Base-by-base conservation (phyloP, 139 green algal genomes). In the Asterochloris erici region DNA sequence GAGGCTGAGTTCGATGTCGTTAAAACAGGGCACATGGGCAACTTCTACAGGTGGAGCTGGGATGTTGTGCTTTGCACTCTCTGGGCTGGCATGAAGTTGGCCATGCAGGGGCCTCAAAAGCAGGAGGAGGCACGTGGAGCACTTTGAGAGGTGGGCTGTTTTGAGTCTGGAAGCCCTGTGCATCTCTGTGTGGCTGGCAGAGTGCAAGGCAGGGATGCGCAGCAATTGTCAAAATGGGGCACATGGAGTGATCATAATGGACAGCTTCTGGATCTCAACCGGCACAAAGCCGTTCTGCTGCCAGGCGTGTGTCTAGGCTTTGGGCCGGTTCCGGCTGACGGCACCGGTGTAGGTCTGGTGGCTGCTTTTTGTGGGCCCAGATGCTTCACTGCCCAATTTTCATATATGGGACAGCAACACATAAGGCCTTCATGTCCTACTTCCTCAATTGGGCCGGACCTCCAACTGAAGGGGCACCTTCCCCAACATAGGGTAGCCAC, bases 21-120 rank as follows among this genome's bases (percentile, higher is more conserved):
- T 81, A 95, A 93, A 82, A 77, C 87, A 24, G 94, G 94, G 0
- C 92, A 98, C 87, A 94, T 98, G 91, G 92, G 92, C 78, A 92
- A 97, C 84, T 98, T 98, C 71, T 98, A 97, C 86, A 85, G 78
- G 83, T 82, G 54, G 16, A 14, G 12, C 17, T 38, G 12, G 27
- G 0, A 12, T 38, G 21, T 10, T 21, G 24, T 17, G 14, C 28
- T 79, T 38, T 24, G 11, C 24, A 63, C 15, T 26, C 26, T 68
- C 21, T 11, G 64, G 26, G 11, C 19, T 73, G 24, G 23, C 12
- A 11, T 23, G 70, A 26, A 23, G 0, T 27, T n/a, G 10, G 24
- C 47, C 19, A 12, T 62, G 10, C 63, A 10, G 23, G 24, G 54
- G 68, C 0, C 26, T 38, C 12, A 6, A 38, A 27, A 28, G 27